Evolutionary conservation across 805 yeast species (phyloP), one percentile per base, ranked within the genome.

Genomic region (Hermanozyma aechmeae): DNA sequence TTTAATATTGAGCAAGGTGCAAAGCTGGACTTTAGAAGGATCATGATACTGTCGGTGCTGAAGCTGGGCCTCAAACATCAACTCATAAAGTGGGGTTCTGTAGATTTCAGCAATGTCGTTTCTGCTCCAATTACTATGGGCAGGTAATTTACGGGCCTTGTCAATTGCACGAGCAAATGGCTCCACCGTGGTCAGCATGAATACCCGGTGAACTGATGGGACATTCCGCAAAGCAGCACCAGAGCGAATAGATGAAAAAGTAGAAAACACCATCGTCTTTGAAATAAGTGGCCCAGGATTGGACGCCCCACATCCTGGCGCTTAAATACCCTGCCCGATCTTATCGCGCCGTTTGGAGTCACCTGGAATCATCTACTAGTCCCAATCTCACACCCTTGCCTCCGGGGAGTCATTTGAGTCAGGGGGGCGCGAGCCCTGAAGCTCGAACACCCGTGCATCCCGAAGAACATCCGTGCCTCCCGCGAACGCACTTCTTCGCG

Each of bases 1-100:
- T 46, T 81, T 81, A 48, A 81, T 79, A 35, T 74, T 75, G 58
- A 80, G 63, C 40, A 81, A 60, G 2, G 89, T 79, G 53, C 92
- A 81, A 29, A 82, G 59, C 47, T 82, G 92, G 15, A 80, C 77
- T 45, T 79, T 75, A 0, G 61, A 43, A 2, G 86, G 83, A 37
- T 79, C 74, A 45, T 81, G 85, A 53, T 65, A 69, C 34, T 60
- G 64, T 23, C 86, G 55, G 48, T 81, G 89, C 33, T 77, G 80
- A 7, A 67, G 40, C 40, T 78, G 84, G 1, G 89, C 75, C 22
- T 60, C 57, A 45, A 61, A 65, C 7, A 73, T 63, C 24, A 81
- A 58, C 23, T 77, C 80, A 56, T 75, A 56, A 36, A 81, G 53
- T 0, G 92, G 87, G 2, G 80, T 66, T 32, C 75, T 45, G 45